phyloP scores from a whole-genome alignment of 768 basidiomycete species.

The Pleurotus platypus region DNA sequence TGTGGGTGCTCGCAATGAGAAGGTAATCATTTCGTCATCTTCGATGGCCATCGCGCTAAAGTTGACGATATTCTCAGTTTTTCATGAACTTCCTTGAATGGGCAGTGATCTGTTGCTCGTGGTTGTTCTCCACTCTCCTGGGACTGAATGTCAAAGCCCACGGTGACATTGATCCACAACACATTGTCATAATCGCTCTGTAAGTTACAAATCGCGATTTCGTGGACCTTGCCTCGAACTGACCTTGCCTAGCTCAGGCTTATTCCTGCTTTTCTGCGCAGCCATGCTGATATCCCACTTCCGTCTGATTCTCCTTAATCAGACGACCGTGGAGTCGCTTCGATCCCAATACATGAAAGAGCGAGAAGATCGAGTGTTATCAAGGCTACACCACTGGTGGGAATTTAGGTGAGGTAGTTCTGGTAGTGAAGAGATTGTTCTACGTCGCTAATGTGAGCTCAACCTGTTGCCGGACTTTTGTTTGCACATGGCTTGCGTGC shows the following conservation, averaged over 20 bases:
- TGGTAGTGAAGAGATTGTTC: neutral
- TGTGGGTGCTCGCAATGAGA: slow-evolving; percentile 89
- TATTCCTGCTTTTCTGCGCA: slow-evolving; percentile 72
- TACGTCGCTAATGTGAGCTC: neutral
- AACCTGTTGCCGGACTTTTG: neutral
- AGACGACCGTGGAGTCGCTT: slow-evolving; percentile 83
- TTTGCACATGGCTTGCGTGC: neutral
- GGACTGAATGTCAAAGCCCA: slow-evolving; percentile 39
- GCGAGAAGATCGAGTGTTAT: slow-evolving; percentile 52
- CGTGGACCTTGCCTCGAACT: neutral
- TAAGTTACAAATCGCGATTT: slow-evolving; percentile 32
- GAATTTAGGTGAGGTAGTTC: slow-evolving; percentile 44
- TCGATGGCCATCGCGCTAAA: neutral
- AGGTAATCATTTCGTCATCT: slow-evolving; percentile 36
- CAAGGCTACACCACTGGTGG: slow-evolving; percentile 50
- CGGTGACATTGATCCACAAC: slow-evolving; percentile 54
- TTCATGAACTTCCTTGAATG: slow-evolving; percentile 82
- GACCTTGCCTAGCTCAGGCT: slow-evolving; percentile 42
- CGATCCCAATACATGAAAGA: slow-evolving; percentile 55
- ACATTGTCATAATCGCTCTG: slow-evolving; percentile 73
- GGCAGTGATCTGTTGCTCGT: slow-evolving; percentile 53
- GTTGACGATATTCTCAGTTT: slow-evolving; percentile 42
- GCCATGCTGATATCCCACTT: slow-evolving; percentile 58
- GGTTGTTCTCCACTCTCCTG: slow-evolving; percentile 60
- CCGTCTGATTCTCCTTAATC: slow-evolving; percentile 54